Percentiles rank a stretch among this genome's conserved stretches.
phyloP scores from a whole-genome alignment of 2,329 filamentous ascomycete genomes.

The Xylaria arbuscula region DNA sequence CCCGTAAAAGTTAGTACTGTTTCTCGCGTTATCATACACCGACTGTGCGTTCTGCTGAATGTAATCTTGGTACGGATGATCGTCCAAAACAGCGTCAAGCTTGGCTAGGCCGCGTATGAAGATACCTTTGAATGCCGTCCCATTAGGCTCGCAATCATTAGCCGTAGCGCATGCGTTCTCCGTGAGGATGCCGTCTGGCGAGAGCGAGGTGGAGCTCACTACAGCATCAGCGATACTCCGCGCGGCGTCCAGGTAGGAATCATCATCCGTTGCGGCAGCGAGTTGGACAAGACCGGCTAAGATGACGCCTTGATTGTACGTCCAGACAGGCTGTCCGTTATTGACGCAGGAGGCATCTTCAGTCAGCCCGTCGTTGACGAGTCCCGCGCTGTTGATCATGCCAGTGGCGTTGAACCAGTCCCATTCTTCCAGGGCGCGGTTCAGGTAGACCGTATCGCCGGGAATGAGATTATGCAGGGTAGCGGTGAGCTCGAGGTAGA shows the following conservation, averaged over 20 bases:
- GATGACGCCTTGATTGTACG: conserved; percentile 68
- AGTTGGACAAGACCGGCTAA: conserved; percentile 68
- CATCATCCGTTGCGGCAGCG: conserved; percentile 51
- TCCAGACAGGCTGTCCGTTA: conserved; percentile 55
- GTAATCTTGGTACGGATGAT: conserved; percentile 57
- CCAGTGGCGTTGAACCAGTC: conserved; percentile 56
- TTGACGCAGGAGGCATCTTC: conserved; percentile 47
- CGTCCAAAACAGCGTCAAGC: conserved; percentile 59
- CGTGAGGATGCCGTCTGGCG: conserved; percentile 55
- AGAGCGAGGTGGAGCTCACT: conserved; percentile 51
- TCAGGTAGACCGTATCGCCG: conserved; percentile 51
- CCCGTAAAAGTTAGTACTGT: conserved; percentile 55
- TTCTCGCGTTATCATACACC: conserved; percentile 63
- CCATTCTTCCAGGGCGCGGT: conserved; percentile 57
- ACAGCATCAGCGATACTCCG: conserved; percentile 47
- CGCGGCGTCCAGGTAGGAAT: conserved; percentile 41
- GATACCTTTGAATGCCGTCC: conserved; percentile 71
- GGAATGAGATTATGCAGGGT: conserved; percentile 57
- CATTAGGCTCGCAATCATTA: conserved; percentile 50
- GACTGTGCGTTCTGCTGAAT: conserved; percentile 63
- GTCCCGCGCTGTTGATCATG: conserved; percentile 54
- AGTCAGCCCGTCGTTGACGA: conserved; percentile 59
- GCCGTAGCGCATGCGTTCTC: conserved; percentile 53
- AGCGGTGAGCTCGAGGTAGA: conserved; percentile 58
- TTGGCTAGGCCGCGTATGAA: conserved; percentile 67